These are phyloP conservation scores for Epichloe hybrida DNA, from an alignment of 2,329 filamentous ascomycete genomes.

Conservation along the genomic window DNA sequence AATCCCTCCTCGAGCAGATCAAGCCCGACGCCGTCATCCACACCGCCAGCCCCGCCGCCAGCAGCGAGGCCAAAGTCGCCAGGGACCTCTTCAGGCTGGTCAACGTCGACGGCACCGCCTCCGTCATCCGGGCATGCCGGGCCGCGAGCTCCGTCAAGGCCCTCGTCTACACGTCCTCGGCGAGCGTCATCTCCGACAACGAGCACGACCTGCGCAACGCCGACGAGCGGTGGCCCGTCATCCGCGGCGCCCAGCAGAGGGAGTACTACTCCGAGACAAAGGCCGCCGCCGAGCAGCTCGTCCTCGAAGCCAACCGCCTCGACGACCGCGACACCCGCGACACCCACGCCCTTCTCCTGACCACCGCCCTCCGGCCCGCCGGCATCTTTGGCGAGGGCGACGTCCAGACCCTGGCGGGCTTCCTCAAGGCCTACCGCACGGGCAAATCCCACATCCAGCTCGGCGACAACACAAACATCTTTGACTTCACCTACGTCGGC, in stretches of 20 bases:
- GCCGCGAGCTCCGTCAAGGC: slow-evolving; percentile 46
- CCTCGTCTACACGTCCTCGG: slow-evolving; percentile 83
- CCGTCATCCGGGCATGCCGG: slow-evolving; percentile 61
- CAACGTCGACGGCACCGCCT: slow-evolving; percentile 76
- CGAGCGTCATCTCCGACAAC: slow-evolving; percentile 78
- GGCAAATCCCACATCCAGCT: slow-evolving; percentile 67
- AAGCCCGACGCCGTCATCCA: slow-evolving; percentile 80
- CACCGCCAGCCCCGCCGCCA: slow-evolving; percentile 60
- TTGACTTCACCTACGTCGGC: slow-evolving; percentile 52
- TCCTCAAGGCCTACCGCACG: slow-evolving; percentile 57
- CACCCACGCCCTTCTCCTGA: slow-evolving; percentile 43
- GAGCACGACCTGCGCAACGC: slow-evolving; percentile 67
- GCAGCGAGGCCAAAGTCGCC: slow-evolving; percentile 37
- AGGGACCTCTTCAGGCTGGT: slow-evolving; percentile 61
- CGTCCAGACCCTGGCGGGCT: slow-evolving; percentile 56
- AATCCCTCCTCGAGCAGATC: slow-evolving; percentile 48
- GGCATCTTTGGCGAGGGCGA: slow-evolving; percentile 90
- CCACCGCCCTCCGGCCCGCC: slow-evolving; percentile 70
- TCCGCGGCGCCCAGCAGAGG: slow-evolving; percentile 54
- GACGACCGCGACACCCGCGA: slow-evolving; percentile 22
- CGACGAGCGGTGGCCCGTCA: slow-evolving; percentile 68
- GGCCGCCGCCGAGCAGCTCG: slow-evolving; percentile 70
- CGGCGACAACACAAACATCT: slow-evolving; percentile 52
- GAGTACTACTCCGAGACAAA: slow-evolving; percentile 77
- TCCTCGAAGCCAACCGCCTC: slow-evolving; percentile 57